A percentile compares a stretch with the other conserved stretches of the same genome.
phyloP scores from a whole-genome alignment of 2,329 filamentous ascomycete genomes.

The Sclerotinia sclerotiorum region DNA sequence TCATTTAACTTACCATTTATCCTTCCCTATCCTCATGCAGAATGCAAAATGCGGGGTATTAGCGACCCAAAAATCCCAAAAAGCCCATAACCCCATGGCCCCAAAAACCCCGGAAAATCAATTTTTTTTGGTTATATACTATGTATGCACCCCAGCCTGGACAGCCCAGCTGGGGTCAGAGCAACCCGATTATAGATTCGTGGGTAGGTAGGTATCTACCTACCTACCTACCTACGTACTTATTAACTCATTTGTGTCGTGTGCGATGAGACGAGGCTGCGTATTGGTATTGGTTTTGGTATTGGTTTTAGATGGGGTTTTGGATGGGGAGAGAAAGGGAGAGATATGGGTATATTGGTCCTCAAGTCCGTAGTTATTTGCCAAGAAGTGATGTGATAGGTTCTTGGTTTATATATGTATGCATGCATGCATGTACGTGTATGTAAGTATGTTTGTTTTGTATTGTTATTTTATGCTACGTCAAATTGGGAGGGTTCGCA shows the following conservation, averaged over 20 bases:
- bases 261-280: not conserved
- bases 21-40: too few species aligned
- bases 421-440: not conserved
- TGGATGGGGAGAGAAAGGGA: not conserved
- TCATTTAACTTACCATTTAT: not conserved
- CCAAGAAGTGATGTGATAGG: not conserved
- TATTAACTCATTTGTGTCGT: not conserved
- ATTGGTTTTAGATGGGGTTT: not conserved
- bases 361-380: not conserved
- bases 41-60: conserved; percentile 12
- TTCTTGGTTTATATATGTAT: not conserved
- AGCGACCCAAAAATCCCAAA: not conserved
- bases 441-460: not conserved
- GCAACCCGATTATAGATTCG: too few species aligned
- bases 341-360: not conserved
- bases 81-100: too few species aligned
- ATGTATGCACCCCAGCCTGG: not conserved
- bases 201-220: too few species aligned
- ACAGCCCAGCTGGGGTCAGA: not conserved
- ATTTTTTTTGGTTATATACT: not conserved
- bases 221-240: too few species aligned
- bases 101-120: conserved; percentile 1
- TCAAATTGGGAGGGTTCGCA: not conserved
- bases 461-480: conserved; percentile 1
- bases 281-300: too few species aligned